These are phyloP conservation scores for Penicillium nordicum DNA, from an alignment of 2,329 filamentous ascomycete species.

Conservation along the genomic window DNA sequence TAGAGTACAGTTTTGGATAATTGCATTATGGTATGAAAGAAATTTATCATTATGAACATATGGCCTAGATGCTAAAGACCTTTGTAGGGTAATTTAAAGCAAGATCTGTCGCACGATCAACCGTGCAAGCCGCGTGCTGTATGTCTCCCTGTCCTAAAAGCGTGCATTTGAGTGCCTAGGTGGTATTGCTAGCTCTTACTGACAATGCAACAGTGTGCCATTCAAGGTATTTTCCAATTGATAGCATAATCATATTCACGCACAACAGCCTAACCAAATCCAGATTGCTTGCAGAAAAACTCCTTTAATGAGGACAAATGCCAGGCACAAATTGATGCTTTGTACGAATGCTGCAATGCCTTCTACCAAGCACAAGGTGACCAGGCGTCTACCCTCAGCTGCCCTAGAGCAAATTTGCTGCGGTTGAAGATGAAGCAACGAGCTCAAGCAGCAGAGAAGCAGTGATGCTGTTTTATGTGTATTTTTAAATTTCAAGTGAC, in stretches of 20 bases:
- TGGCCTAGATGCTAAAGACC: slow-evolving; percentile 5
- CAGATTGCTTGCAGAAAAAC: slow-evolving; percentile 81
- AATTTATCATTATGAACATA: not conserved
- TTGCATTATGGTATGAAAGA: slow-evolving; percentile 12
- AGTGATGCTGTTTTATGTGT: slow-evolving; percentile 10
- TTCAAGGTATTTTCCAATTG: slow-evolving; percentile 65
- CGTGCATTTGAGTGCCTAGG: not conserved
- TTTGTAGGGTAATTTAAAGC: slow-evolving; percentile 51
- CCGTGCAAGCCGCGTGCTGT: slow-evolving; percentile 84
- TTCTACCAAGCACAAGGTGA: slow-evolving; percentile 83
- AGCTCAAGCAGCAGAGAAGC: slow-evolving; percentile 37
- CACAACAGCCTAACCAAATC: slow-evolving; percentile 3
- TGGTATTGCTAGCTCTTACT: slow-evolving; percentile 11
- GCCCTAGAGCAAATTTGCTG: slow-evolving; percentile 76
- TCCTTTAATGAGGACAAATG: slow-evolving; percentile 84
- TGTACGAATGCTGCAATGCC: slow-evolving; percentile 89
- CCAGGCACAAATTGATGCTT: slow-evolving; percentile 69
- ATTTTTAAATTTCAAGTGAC: slow-evolving; percentile 1
- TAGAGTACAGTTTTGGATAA: not conserved
- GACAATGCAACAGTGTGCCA: slow-evolving; percentile 66
- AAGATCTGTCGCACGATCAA: slow-evolving; percentile 70
- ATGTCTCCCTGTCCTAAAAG: slow-evolving; percentile 38
- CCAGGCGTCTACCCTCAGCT: slow-evolving; percentile 72
- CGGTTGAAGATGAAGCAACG: slow-evolving; percentile 82
- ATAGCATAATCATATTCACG: not conserved